phyloP scores from a whole-genome alignment of 495 filamentous ascomycete species.

The Tetracladium marchalianum region DNA sequence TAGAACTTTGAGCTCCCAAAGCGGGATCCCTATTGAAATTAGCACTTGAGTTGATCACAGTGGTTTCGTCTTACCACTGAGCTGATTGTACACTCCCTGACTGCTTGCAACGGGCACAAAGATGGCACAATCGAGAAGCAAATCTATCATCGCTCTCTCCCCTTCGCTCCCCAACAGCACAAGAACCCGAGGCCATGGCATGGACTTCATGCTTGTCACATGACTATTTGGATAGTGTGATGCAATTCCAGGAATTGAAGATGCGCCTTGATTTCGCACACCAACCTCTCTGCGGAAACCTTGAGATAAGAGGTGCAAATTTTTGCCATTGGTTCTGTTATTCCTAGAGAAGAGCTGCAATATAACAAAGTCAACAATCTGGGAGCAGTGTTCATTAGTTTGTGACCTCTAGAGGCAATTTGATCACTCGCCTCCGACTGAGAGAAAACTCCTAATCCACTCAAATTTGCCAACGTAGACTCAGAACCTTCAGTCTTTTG shows the following conservation, averaged over 20 bases:
- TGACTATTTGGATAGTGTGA: slow-evolving; percentile 53
- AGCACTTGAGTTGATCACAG: neutral
- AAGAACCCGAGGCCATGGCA: slow-evolving; percentile 65
- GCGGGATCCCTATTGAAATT: slow-evolving; percentile 9
- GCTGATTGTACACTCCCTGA: slow-evolving; percentile 58
- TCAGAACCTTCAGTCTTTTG: slow-evolving; percentile 45
- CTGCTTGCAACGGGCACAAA: slow-evolving; percentile 55
- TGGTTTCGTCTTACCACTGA: slow-evolving; percentile 51
- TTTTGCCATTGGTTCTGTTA: slow-evolving; percentile 35
- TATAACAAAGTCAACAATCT: slow-evolving; percentile 83
- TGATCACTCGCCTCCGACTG: slow-evolving; percentile 50
- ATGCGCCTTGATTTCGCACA: slow-evolving; percentile 18
- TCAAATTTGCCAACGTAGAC: slow-evolving; percentile 39
- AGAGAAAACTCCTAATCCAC: slow-evolving; percentile 26
- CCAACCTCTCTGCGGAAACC: slow-evolving; percentile 47
- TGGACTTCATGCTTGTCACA: slow-evolving; percentile 55
- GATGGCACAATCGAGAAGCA: slow-evolving; percentile 70
- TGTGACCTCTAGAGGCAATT: neutral
- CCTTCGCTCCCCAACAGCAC: slow-evolving; percentile 64
- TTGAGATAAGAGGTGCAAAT: slow-evolving; percentile 67
- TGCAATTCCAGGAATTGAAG: slow-evolving; percentile 13
- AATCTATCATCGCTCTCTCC: slow-evolving; percentile 69
- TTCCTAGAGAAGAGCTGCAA: slow-evolving; percentile 58
- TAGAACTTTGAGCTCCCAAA: slow-evolving; percentile 14
- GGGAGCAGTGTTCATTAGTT: neutral